phyloP scores from a whole-genome alignment of 2,329 filamentous ascomycete species.

The Coniochaeta ligniaria region DNA sequence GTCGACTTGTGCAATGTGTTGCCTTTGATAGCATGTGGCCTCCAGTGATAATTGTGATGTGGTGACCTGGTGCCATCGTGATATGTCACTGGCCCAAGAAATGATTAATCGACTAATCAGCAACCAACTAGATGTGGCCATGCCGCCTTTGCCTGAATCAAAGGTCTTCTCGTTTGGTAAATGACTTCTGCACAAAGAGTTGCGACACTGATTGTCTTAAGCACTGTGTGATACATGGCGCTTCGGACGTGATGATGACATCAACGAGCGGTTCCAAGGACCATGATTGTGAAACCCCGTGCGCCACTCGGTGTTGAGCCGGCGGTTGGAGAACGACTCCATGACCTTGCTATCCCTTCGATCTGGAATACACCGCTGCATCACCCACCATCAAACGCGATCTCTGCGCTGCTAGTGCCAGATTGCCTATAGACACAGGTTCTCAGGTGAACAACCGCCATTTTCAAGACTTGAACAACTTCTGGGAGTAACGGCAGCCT shows the following conservation, averaged over 20 bases:
- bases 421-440: neutral
- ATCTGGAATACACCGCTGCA: neutral
- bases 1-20: too few relatives aligned
- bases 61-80: too few relatives aligned
- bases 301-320: neutral
- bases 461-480: neutral
- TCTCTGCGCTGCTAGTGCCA: neutral
- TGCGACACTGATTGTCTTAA: neutral
- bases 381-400: neutral
- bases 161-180: neutral
- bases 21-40: too few relatives aligned
- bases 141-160: neutral
- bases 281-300: neutral
- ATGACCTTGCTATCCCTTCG: neutral
- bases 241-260: neutral
- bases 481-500: neutral
- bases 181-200: neutral
- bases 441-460: neutral
- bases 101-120: neutral
- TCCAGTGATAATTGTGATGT: too few relatives aligned
- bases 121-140: neutral
- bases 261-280: neutral
- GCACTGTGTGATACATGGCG: neutral
- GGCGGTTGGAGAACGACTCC: neutral
- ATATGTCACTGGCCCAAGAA: neutral